Percentiles rank a stretch among this genome's conserved stretches.
phyloP scores from a whole-genome alignment of 2,329 filamentous ascomycete species.

The Trichoderma sp. region DNA sequence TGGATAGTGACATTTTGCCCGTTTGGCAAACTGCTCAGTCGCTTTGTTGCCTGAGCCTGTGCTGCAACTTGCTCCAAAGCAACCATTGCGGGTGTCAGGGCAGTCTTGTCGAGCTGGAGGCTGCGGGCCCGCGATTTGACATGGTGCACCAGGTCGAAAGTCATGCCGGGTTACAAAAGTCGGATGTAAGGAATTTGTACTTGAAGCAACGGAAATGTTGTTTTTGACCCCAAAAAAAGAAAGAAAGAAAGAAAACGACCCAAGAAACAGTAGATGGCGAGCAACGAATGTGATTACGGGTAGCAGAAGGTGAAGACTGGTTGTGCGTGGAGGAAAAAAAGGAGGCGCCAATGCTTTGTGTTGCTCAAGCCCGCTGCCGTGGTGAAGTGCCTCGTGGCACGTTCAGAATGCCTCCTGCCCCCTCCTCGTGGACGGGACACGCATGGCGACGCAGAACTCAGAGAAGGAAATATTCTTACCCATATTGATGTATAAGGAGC shows the following conservation, averaged over 20 bases:
- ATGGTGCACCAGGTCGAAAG: conserved; percentile 43
- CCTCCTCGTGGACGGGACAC: conserved; percentile 20
- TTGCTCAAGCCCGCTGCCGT: neutral
- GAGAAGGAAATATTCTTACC: conserved; percentile 39
- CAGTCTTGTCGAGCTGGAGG: conserved; percentile 44
- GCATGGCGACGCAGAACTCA: conserved; percentile 22
- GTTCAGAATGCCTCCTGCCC: conserved; percentile 17
- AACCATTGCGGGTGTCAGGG: conserved; percentile 21
- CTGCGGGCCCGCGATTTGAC: conserved; percentile 46
- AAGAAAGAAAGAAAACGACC: conserved; percentile 39
- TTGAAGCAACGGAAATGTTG: conserved; percentile 26
- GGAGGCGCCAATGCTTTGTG: conserved; percentile 18
- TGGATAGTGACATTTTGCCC: conserved; percentile 20
- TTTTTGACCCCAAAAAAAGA: too few species aligned
- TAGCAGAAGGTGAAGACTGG: conserved; percentile 24
- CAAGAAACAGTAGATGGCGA: conserved; percentile 47
- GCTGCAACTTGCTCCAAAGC: conserved; percentile 21
- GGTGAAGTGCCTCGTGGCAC: conserved; percentile 24
- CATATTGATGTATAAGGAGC: conserved; percentile 42
- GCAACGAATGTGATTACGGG: conserved; percentile 39
- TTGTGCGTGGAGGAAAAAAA: conserved; percentile 18
- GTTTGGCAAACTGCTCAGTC: conserved; percentile 34
- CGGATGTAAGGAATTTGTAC: conserved; percentile 23
- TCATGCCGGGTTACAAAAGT: conserved; percentile 37
- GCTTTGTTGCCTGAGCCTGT: conserved; percentile 26